Conservation (phyloP, 2,329 filamentous ascomycete species). For the Colletotrichum sp. region DNA sequence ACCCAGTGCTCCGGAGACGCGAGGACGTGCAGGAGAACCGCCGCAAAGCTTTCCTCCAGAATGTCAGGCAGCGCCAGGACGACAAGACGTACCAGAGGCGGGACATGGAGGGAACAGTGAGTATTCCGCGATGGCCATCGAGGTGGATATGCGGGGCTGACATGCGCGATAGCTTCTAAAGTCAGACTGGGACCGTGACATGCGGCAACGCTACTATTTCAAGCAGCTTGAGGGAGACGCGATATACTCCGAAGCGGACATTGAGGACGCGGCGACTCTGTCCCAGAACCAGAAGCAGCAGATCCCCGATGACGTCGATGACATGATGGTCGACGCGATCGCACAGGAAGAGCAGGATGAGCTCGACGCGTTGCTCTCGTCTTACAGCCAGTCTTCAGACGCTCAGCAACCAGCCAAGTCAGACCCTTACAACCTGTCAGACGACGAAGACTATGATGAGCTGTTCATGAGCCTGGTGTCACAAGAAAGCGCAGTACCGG, state of each 20-base stretch:
- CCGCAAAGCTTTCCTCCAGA: conserved; percentile 72
- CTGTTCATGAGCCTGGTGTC: conserved; percentile 70
- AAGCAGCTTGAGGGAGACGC: conserved; percentile 43
- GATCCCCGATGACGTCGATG: conserved; percentile 39
- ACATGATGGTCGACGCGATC: conserved; percentile 59
- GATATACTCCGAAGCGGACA: conserved; percentile 53
- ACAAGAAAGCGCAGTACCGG: conserved; percentile 36
- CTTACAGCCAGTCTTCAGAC: conserved; percentile 40
- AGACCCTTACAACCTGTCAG: conserved; percentile 38
- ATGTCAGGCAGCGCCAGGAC: conserved; percentile 64
- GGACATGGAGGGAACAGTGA: conserved; percentile 66
- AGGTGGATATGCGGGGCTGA: not conserved
- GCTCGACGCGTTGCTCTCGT: conserved; percentile 60
- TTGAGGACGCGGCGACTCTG: conserved; percentile 53
- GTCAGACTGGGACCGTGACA: conserved; percentile 38
- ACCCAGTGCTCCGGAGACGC: conserved; percentile 65
- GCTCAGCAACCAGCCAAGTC: conserved; percentile 29
- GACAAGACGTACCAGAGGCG: conserved; percentile 65
- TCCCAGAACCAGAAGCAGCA: conserved; percentile 28
- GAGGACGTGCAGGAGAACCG: conserved; percentile 69
- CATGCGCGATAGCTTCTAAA: conserved; percentile 33
- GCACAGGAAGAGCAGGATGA: conserved; percentile 59
- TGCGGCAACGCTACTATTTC: conserved; percentile 32
- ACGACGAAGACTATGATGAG: conserved; percentile 67
- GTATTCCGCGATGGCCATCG: not conserved